phyloP scores from a whole-genome alignment of 2,329 filamentous ascomycete species.

The Monilinia fructigena region DNA sequence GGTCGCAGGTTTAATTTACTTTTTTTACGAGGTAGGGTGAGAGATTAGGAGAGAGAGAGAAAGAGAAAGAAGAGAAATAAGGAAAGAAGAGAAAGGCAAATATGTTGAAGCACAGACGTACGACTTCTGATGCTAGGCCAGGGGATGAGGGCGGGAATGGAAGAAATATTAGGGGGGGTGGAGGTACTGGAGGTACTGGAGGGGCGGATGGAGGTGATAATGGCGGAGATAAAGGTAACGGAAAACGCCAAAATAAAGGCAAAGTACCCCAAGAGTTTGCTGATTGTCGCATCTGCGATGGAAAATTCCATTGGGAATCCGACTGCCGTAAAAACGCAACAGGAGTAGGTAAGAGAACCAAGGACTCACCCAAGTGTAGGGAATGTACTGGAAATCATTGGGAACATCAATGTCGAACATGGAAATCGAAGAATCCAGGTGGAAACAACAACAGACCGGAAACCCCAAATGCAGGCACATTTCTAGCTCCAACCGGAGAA shows the following conservation, averaged over 20 bases:
- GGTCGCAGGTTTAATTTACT: background rate
- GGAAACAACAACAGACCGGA: background rate
- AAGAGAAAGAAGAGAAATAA: background rate
- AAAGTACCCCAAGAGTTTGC: background rate
- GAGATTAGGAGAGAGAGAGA: background rate
- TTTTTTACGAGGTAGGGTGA: background rate
- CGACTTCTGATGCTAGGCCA: background rate
- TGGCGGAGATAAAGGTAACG: background rate
- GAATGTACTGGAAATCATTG: conserved; percentile 14
- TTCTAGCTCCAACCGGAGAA: background rate
- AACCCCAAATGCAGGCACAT: background rate
- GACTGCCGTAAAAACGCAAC: background rate
- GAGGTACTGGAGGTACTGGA: background rate
- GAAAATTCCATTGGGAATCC: conserved; percentile 16
- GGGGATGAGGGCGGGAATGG: background rate
- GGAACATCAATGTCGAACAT: conserved; percentile 17
- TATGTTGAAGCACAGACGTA: background rate
- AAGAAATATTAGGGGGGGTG: background rate
- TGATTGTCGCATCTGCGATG: conserved; percentile 10
- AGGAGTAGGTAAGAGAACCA: background rate
- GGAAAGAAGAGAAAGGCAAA: background rate
- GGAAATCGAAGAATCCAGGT: background rate
- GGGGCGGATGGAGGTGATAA: background rate
- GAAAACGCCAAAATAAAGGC: background rate
- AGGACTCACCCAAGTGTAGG: background rate